A percentile compares a stretch with the other conserved stretches of the same genome.
Conservation (phyloP, 176 grass and related monocot genomes). For the Saccharum spontaneum region DNA sequence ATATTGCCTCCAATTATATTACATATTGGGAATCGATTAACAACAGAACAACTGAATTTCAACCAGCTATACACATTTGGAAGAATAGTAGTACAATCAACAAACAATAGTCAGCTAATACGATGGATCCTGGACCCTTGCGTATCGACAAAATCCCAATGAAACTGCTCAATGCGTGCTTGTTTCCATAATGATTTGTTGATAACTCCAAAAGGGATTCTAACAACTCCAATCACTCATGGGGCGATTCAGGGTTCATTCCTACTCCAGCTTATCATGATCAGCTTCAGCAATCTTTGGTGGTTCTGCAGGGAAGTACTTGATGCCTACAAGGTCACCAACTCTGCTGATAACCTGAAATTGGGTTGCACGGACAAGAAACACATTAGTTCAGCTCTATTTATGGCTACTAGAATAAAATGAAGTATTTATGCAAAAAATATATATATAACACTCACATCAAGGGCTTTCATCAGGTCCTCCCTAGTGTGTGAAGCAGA, state of each 20-base stretch:
- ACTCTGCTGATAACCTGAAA: conserved; percentile 82
- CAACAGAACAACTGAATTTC: conserved; percentile 28
- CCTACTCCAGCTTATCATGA: conserved; percentile 47
- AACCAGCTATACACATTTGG: conserved; percentile 42
- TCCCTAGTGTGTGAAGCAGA: conserved; percentile 81
- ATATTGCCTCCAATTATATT: conserved; percentile 27
- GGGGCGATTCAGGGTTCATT: not conserved
- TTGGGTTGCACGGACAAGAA: not conserved
- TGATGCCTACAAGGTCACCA: conserved; percentile 73
- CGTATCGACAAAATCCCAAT: conserved; percentile 37
- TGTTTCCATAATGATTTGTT: conserved; percentile 9
- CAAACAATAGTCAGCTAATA: conserved; percentile 34
- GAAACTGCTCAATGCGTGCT: conserved; percentile 20
- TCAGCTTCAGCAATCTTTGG: conserved; percentile 44
- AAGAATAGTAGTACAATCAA: conserved; percentile 37
- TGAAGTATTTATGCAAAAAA: not conserved
- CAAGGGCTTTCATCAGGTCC: conserved; percentile 70
- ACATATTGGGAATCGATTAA: conserved; percentile 22
- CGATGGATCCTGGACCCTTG: conserved; percentile 1
- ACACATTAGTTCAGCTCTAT: conserved; percentile 6
- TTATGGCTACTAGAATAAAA: not conserved
- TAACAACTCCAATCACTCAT: not conserved
- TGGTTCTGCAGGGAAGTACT: conserved; percentile 70
- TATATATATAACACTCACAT: conserved; percentile 40
- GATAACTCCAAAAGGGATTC: not conserved